phyloP scores from a whole-genome alignment of 2,329 filamentous ascomycete species.

The Calonectria fujianensis region DNA sequence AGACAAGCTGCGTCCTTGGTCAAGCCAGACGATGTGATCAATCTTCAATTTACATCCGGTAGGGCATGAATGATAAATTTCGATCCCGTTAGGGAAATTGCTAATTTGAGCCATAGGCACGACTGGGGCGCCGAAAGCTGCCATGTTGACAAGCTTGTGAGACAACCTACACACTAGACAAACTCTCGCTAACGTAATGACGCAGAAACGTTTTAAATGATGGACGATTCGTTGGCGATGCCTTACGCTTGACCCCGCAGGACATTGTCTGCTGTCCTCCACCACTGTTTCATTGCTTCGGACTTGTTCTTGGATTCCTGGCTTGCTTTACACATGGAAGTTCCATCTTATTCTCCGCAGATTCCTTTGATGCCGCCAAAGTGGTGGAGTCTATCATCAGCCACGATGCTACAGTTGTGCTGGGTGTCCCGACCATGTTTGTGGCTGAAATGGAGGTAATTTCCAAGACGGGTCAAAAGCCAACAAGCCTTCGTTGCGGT shows the following conservation, averaged over 20 bases:
- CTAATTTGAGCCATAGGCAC: slow-evolving; percentile 35
- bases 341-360: slow-evolving; percentile 69
- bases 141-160: slow-evolving; percentile 40
- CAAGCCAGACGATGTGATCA: slow-evolving; percentile 35
- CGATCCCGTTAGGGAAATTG: too few species aligned
- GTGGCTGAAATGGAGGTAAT: slow-evolving; percentile 35
- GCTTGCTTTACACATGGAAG: slow-evolving; percentile 78
- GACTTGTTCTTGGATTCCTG: slow-evolving; percentile 82
- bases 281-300: slow-evolving; percentile 82
- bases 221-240: slow-evolving; percentile 65
- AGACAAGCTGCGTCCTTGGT: slow-evolving; percentile 8
- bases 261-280: slow-evolving; percentile 80
- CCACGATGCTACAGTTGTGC: slow-evolving; percentile 11
- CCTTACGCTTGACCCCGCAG: slow-evolving; percentile 62
- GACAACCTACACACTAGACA: neutral
- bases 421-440: slow-evolving; percentile 36
- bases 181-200: neutral
- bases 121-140: slow-evolving; percentile 45
- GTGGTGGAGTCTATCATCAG: slow-evolving; percentile 17
- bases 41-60: slow-evolving; percentile 44
- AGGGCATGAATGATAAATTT: neutral
- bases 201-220: slow-evolving; percentile 75
- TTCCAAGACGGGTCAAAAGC: slow-evolving; percentile 14
- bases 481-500: slow-evolving; percentile 18
- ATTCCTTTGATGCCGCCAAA: slow-evolving; percentile 19